phyloP scores from a whole-genome alignment of 1,284 basidiomycete species.

The Microstroma glucosiphilum region DNA sequence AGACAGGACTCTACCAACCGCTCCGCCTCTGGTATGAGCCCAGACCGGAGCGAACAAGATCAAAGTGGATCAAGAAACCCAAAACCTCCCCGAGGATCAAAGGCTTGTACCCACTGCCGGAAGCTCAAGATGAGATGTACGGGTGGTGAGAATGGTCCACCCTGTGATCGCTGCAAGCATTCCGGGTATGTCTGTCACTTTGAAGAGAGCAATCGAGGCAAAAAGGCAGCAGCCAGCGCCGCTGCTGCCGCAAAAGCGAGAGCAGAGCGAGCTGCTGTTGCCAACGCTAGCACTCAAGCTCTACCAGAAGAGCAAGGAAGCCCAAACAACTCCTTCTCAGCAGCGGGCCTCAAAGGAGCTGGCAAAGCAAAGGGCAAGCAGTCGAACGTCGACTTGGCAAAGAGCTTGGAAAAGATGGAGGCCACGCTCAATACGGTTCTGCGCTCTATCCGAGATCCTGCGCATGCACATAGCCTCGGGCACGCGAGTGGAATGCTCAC shows the following conservation, averaged over 20 bases:
- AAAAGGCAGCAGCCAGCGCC: constrained; percentile 25
- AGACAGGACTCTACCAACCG: too few species aligned
- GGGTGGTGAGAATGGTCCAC: constrained; percentile 80
- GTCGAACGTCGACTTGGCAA: constrained; percentile 43
- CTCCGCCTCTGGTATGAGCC: constrained; percentile 10
- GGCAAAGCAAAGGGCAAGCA: constrained; percentile 24
- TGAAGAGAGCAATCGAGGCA: constrained; percentile 47
- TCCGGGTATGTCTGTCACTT: constrained; percentile 47
- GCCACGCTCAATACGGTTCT: constrained; percentile 42
- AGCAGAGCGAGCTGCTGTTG: neutral
- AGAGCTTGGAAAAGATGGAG: constrained; percentile 48
- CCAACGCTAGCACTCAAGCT: neutral
- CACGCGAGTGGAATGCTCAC: constrained; percentile 33
- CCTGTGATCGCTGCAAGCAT: constrained; percentile 63
- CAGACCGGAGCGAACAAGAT: neutral
- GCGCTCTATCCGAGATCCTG: constrained; percentile 38
- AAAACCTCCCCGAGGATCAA: constrained; percentile 52
- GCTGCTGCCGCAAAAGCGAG: constrained; percentile 1
- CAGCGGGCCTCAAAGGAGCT: neutral
- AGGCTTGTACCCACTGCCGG: constrained; percentile 87
- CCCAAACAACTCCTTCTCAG: neutral
- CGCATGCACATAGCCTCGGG: constrained; percentile 17
- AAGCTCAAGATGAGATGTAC: constrained; percentile 98
- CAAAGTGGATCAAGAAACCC: constrained; percentile 25
- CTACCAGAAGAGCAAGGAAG: neutral